Conservation (phyloP, 192 early-diverging fungal genomes). For the Fimicolochytrium jonesii region DNA sequence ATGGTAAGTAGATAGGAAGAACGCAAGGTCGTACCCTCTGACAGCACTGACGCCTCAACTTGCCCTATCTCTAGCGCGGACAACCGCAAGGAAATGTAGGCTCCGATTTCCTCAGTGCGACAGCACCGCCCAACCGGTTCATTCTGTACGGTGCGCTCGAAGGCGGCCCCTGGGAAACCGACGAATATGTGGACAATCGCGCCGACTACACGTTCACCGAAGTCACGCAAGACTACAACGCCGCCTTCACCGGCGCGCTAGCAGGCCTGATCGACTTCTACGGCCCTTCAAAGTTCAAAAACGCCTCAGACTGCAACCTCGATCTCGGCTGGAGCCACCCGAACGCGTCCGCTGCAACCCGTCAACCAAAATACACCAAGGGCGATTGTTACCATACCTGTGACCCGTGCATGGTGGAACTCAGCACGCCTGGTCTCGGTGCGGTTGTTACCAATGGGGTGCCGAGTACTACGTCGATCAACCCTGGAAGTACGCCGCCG, state of each 20-base stretch:
- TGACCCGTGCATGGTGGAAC: slow-evolving; percentile 9
- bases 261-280: slow-evolving; percentile 26
- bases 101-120: slow-evolving; percentile 39
- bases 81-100: slow-evolving; percentile 40
- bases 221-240: slow-evolving; percentile 37
- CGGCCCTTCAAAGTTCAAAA: slow-evolving; percentile 12
- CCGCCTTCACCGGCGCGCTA: slow-evolving; percentile 20
- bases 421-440: too few relatives aligned
- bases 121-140: slow-evolving; percentile 39
- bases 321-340: slow-evolving; percentile 27
- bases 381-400: slow-evolving; percentile 33
- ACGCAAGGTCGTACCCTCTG: too few relatives aligned
- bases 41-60: too few relatives aligned
- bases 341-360: slow-evolving; percentile 12
- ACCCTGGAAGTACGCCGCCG: too few relatives aligned
- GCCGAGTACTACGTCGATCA: too few relatives aligned
- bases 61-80: too few relatives aligned
- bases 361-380: not conserved
- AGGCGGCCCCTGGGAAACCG: slow-evolving; percentile 19
- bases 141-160: slow-evolving; percentile 41
- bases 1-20: slow-evolving; percentile 15
- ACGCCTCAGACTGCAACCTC: slow-evolving; percentile 14
- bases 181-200: slow-evolving; percentile 24
- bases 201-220: slow-evolving; percentile 25
- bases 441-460: too few relatives aligned